These are phyloP conservation scores for Lipomyces yamanashiensis DNA, from an alignment of 805 yeast genomes.

Conservation along the genomic window DNA sequence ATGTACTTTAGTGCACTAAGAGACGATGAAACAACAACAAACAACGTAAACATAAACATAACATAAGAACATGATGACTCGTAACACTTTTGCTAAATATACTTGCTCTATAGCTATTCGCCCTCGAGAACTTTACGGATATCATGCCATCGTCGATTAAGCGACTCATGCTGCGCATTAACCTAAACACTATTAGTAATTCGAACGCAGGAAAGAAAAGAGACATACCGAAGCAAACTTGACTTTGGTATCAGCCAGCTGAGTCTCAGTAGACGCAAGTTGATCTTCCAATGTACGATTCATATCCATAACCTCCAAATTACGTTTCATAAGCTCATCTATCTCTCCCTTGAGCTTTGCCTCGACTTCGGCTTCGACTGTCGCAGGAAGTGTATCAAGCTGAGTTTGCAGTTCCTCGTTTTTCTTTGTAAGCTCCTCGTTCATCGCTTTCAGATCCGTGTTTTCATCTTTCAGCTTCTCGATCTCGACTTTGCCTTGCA, in stretches of 20 bases:
- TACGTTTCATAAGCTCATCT: conserved; percentile 63
- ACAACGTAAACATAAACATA: not conserved
- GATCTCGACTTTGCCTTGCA: conserved; percentile 71
- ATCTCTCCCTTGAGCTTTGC: conserved; percentile 53
- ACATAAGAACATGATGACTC: not conserved
- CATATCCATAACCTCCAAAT: conserved; percentile 67
- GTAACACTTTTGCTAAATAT: not conserved
- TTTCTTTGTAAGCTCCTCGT: conserved; percentile 52
- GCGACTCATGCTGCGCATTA: conserved; percentile 41
- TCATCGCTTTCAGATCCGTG: conserved; percentile 57
- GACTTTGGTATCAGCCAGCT: conserved; percentile 45
- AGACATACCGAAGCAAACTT: conserved; percentile 39
- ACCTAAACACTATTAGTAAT: conserved; percentile 15
- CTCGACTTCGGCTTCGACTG: conserved; percentile 43
- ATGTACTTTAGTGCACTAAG: not conserved
- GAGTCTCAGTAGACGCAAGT: conserved; percentile 51
- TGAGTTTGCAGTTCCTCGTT: conserved; percentile 53
- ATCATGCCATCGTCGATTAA: conserved; percentile 45
- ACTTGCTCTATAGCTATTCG: not conserved
- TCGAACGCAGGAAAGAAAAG: not conserved
- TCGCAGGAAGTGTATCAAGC: conserved; percentile 32
- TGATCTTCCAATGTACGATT: conserved; percentile 63
- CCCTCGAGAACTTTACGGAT: conserved; percentile 43
- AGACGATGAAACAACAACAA: not conserved
- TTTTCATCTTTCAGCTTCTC: conserved; percentile 81